Evolutionary conservation across 768 basidiomycete genomes (phyloP), one percentile per base, ranked within the genome.

Genomic region (Suillus americanus): DNA sequence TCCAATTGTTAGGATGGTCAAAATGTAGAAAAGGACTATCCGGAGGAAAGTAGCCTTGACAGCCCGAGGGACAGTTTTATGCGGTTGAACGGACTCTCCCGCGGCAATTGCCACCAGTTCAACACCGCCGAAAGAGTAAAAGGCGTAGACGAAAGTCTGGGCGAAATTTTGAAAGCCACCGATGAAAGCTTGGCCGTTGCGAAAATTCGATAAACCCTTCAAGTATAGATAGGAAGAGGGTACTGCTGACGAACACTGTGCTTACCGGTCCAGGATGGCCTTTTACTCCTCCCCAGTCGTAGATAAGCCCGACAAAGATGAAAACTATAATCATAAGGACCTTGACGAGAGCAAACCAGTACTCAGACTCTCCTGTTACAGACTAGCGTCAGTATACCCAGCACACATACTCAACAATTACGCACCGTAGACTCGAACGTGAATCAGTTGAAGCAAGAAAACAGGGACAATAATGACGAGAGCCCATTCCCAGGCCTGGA

Each of bases 51-150:
- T 89, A 43, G 85, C 85, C 69, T 87, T 88, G 73, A 89, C 83
- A 1, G 90, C 89, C 0, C 80, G 76, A 3, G 88, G 89, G 35
- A 90, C 83, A 1, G 86, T 75, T 72, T 86, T 85, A 75, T 87
- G 80, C 1, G 89, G 89, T 67, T 81, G 82, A 54, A 81, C 81
- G 7, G 86, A 86, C 76, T 91, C 90, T 40, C 88, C 87, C 12
- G 89, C 89, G n/a, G 89, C 89, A 38, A 91, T 74, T 3, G 88
- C 85, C 48, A 91, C 89, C 12, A 92, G 81, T 68, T 90, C 89
- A 37, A 89, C 85, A 20, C 88, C 87, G 20, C 84, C 86, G 72
- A 84, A 88, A 9, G 88, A 89, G 75, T 86, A 92, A 65, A 89
- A 89, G 14, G 89, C 89, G 40, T 82, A 90, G 43, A 89, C 86